Evolutionary conservation across 768 basidiomycete genomes (phyloP), one percentile per base, ranked within the genome.

Genomic region (Mycena kentingensis): DNA sequence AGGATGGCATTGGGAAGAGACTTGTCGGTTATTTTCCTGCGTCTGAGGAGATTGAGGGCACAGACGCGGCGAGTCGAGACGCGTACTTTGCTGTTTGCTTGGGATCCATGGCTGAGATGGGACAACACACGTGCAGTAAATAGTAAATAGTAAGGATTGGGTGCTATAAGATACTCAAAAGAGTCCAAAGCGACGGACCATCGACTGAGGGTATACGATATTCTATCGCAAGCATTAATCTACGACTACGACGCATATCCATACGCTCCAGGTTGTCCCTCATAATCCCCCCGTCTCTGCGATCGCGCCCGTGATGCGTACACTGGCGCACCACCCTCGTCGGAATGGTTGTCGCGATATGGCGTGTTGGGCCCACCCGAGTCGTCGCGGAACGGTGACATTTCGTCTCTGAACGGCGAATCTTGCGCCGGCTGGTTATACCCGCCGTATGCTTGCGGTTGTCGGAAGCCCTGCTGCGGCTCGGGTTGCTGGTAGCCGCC

Each of bases 21-120:
- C 71, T 87, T 90, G 68, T 91, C 90, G 2, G 85, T 85, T 28
- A 91, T 78, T 67, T 91, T 91, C 44, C 90, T 80, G 64, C 83
- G 84, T 69, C 88, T 91, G 62, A 31, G 48, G 34, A 42, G 47
- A 42, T 22, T 54, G n/a, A 47, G 49, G 37, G 5, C n/a, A 29
- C 31, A 31, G 41, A 19, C 27, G 51, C 16, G 38, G 37, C 16
- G 29, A 21, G 26, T 26, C 25, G n/a, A 47, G 24, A 42, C n/a
- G 41, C 55, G 42, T 63, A 72, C 73, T 74, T 75, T 44, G 68
- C 63, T 43, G 70, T 56, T 67, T n/a, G n/a, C n/a, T 75, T 75
- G 16, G 71, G 67, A 19, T 75, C 73, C 71, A 74, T 73, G 36
- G 34, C 38, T 42, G 35, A 70, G 59, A 74, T 70, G 52, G 84